Percentiles rank a stretch among this genome's conserved stretches.
Evolutionary conservation across 2,329 filamentous ascomycete genomes (phyloP).

Genomic region (Pestalotiopsis sp.): DNA sequence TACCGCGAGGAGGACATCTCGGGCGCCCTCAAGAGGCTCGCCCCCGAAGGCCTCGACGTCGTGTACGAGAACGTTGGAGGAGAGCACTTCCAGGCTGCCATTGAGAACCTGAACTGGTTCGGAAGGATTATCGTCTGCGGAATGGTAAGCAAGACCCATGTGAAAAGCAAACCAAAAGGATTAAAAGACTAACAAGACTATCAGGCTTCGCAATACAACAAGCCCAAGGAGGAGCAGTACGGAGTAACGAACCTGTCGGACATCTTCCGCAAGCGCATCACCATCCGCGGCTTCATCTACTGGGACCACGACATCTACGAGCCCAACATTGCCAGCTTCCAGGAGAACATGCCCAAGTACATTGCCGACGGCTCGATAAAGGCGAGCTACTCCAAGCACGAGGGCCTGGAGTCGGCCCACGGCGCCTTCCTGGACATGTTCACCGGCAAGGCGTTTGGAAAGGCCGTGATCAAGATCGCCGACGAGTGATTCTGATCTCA

Average conservation of each 20-base stretch:
- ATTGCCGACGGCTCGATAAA: constrained; percentile 11
- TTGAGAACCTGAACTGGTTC: constrained; percentile 13
- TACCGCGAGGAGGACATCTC: constrained; percentile 6
- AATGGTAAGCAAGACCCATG: not conserved
- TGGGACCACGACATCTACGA: constrained; percentile 12
- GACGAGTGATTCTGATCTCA: not conserved
- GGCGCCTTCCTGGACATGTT: constrained; percentile 9
- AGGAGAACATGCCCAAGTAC: constrained; percentile 13
- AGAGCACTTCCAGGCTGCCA: constrained; percentile 13
- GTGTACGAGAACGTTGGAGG: constrained; percentile 12
- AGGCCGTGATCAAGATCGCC: constrained; percentile 9
- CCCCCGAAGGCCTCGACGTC: constrained; percentile 10
- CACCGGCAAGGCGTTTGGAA: constrained; percentile 11
- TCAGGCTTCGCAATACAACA: constrained; percentile 12
- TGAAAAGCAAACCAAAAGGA: no score
- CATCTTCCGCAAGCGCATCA: constrained; percentile 11
- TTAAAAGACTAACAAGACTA: not conserved
- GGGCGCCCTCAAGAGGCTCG: constrained; percentile 4
- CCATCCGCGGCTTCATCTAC: constrained; percentile 12
- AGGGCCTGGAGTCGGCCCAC: not conserved
- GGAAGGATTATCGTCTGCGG: constrained; percentile 11
- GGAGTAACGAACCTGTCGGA: constrained; percentile 12
- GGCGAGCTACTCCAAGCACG: constrained; percentile 2
- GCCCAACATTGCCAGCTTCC: constrained; percentile 6
- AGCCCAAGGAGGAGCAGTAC: constrained; percentile 9